Conservation (phyloP, 768 basidiomycete genomes). For the Termitomyces eurrhizus region DNA sequence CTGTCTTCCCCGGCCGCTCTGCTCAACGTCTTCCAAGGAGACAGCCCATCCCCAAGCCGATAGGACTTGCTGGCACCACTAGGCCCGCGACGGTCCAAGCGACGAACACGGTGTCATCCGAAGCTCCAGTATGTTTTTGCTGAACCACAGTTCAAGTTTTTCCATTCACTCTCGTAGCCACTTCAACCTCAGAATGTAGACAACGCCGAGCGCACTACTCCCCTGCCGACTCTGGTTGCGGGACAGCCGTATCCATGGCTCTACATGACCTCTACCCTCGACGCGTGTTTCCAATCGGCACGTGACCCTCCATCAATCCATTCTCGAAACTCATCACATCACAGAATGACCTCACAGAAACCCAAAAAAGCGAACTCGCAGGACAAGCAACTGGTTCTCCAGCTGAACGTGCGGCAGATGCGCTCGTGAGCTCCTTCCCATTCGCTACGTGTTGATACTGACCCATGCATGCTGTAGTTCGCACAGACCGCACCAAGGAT, state of each 20-base stretch:
- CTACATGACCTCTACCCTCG: constrained; percentile 55
- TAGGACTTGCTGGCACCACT: no score
- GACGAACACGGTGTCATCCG: neutral
- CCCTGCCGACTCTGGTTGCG: constrained; percentile 32
- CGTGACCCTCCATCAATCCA: constrained; percentile 2
- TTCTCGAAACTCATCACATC: neutral
- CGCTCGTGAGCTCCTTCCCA: constrained; percentile 30
- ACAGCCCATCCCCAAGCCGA: constrained; percentile 18
- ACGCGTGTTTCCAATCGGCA: constrained; percentile 42
- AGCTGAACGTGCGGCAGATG: constrained; percentile 39
- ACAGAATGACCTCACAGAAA: constrained; percentile 33
- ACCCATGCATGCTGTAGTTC: constrained; percentile 27
- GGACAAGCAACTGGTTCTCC: constrained; percentile 40
- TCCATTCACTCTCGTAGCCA: neutral
- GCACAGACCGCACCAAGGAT: constrained; percentile 39
- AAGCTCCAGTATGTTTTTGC: neutral
- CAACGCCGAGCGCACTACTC: constrained; percentile 12
- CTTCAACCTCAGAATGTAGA: neutral
- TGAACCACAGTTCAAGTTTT: no score
- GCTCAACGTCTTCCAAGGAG: constrained; percentile 27
- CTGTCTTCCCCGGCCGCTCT: constrained; percentile 10
- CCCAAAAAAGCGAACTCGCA: constrained; percentile 34
- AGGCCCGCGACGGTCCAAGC: neutral
- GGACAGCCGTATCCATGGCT: constrained; percentile 57
- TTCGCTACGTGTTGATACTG: neutral